Evolutionary conservation across 148 eudicot genomes (phyloP).

Genomic region (Cornus controversa): DNA sequence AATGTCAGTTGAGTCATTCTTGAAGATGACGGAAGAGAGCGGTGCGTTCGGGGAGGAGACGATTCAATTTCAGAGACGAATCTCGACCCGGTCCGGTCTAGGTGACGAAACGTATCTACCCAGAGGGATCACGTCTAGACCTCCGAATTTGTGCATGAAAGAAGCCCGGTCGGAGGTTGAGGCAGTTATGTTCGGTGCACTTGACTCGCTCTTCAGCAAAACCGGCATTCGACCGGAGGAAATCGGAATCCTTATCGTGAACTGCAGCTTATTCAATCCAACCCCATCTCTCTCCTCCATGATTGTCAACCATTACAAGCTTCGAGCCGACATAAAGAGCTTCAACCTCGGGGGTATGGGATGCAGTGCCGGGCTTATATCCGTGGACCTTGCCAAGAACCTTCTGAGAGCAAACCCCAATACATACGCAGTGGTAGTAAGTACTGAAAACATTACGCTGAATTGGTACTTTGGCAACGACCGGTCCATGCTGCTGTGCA

Average conservation of each 20-base stretch:
- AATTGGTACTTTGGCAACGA: conserved; percentile 85
- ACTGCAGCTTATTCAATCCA: conserved; percentile 77
- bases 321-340: conserved; percentile 54
- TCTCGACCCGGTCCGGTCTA: conserved; percentile 51
- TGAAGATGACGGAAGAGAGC: conserved; percentile 44
- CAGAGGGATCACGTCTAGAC: conserved; percentile 45
- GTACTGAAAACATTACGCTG: conserved; percentile 73
- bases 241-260: conserved; percentile 67
- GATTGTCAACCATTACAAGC: conserved; percentile 81
- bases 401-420: conserved; percentile 59
- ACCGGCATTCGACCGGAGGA: conserved; percentile 53
- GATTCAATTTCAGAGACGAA: conserved; percentile 47
- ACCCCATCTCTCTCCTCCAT: conserved; percentile 83
- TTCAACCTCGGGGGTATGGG: conserved; percentile 83
- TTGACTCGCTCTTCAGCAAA: conserved; percentile 54
- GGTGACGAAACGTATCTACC: conserved; percentile 73
- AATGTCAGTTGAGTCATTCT: conserved; percentile 41
- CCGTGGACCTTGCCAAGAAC: conserved; percentile 68
- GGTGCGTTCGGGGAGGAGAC: conserved; percentile 51
- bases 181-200: conserved; percentile 60
- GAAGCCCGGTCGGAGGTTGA: conserved; percentile 67
- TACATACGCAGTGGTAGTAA: conserved; percentile 59
- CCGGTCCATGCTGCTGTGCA: conserved; percentile 73
- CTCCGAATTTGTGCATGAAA: conserved; percentile 42
- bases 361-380: conserved; percentile 77